Percentiles rank a stretch among this genome's conserved stretches.
phyloP scores from a whole-genome alignment of 345 rosid species.

The Draba incana region DNA sequence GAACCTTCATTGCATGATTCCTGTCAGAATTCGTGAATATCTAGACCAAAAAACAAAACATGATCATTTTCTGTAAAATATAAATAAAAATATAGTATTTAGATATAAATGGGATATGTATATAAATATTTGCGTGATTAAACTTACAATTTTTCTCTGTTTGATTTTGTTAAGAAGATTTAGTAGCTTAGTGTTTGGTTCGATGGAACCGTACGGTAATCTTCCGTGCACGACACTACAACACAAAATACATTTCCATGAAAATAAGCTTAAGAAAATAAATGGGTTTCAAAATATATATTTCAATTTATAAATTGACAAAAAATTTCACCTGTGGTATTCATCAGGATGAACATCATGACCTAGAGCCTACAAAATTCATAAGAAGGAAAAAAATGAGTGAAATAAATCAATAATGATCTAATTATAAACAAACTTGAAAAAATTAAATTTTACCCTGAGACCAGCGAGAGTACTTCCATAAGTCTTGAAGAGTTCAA shows the following conservation, averaged over 20 bases:
- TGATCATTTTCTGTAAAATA: background rate
- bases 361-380: slow-evolving; percentile 61
- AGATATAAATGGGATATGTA: too few species aligned
- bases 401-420: background rate
- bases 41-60: slow-evolving; percentile 37
- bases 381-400: background rate
- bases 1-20: slow-evolving; percentile 62
- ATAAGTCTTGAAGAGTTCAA: slow-evolving; percentile 78
- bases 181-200: slow-evolving; percentile 63
- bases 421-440: background rate
- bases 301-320: too few species aligned
- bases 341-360: slow-evolving; percentile 79
- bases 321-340: slow-evolving; percentile 66
- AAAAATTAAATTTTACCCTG: slow-evolving; percentile 49
- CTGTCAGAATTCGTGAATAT: slow-evolving; percentile 94
- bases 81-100: too few species aligned
- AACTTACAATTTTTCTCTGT: slow-evolving; percentile 75
- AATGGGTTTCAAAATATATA: background rate
- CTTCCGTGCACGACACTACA: slow-evolving; percentile 93
- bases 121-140: too few species aligned
- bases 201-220: slow-evolving; percentile 80
- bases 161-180: slow-evolving; percentile 63
- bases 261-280: background rate
- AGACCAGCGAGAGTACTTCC: slow-evolving; percentile 97
- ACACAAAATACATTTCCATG: background rate